Conservation (phyloP, 1,284 basidiomycete genomes). For the Sporisorium reilianum region DNA sequence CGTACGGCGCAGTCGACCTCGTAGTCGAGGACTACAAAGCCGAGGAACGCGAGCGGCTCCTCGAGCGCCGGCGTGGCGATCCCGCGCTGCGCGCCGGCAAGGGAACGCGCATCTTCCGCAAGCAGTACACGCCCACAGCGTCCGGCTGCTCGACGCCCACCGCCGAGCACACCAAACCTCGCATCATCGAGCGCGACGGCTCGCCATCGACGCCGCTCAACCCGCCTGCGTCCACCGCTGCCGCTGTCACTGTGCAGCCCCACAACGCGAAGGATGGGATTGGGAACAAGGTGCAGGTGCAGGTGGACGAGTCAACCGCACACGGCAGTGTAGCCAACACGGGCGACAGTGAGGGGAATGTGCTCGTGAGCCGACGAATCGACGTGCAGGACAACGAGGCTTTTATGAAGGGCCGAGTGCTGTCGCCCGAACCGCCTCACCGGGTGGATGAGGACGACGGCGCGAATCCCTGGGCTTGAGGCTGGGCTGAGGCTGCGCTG, state of each 20-base stretch:
- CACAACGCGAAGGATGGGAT: not conserved
- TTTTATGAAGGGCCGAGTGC: constrained; percentile 25
- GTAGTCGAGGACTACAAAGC: constrained; percentile 57
- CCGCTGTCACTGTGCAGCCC: constrained; percentile 20
- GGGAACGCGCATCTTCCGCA: constrained; percentile 54
- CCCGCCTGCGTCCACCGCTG: constrained; percentile 24
- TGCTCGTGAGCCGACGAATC: constrained; percentile 24
- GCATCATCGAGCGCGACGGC: constrained; percentile 9
- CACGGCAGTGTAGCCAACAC: constrained; percentile 4
- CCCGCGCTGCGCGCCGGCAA: constrained; percentile 56
- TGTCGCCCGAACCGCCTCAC: constrained; percentile 12
- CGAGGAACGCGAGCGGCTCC: constrained; percentile 55
- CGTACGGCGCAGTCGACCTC: constrained; percentile 58
- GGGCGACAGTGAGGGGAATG: constrained; percentile 3
- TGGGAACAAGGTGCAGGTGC: constrained; percentile 11
- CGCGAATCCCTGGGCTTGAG: constrained; percentile 31
- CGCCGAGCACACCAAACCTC: not conserved
- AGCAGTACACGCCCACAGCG: constrained; percentile 45
- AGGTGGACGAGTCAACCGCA: constrained; percentile 12
- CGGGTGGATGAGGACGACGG: constrained; percentile 19
- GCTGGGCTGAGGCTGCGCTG: not conserved
- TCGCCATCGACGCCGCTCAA: constrained; percentile 31
- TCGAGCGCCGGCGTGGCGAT: constrained; percentile 57
- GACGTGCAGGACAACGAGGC: constrained; percentile 33
- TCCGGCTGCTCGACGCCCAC: constrained; percentile 22